Base-by-base conservation (phyloP, 768 basidiomycete species). In the Rickenella mellea region DNA sequence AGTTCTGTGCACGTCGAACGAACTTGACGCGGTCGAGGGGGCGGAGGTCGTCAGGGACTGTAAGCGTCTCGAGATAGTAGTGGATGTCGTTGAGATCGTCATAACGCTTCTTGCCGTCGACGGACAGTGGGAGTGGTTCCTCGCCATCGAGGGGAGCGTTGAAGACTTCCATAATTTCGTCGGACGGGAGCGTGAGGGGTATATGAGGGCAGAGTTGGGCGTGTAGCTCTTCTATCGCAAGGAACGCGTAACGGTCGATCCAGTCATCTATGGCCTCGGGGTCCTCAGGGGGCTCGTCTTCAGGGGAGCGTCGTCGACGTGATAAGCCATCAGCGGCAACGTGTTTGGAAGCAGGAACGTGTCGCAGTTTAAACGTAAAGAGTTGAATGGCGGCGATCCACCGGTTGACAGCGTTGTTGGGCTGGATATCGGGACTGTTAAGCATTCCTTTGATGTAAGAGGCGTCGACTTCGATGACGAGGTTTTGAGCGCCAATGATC, bases 351-450 rank as follows among this genome's bases (percentile, higher is more conserved):
- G 46, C 57, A 1, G 64, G 61, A 5, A 71, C 54, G 39, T 71
- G 70, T 0, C 54, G 42, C 1, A 70, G 46, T 2, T 47, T 48
- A 50, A 68, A 66, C 27, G 60, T 45, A 43, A 66, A 70, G 0
- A 66, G 42, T 0, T 62, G 51, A 11, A 72, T 68, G 1, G 49
- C 58, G 0, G 58, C 57, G 26, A 71, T 66, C 70, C 70, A 71
- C 6, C 62, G 38, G 31, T 70, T 71, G 2, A 68, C 57, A 0
- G 59, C 46, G 2, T 62, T 56, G 27, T 56, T 65, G 0, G 66
- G 67, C 3, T 62, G 56, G 0, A 64, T 45, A 20, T 66, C 63
- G 0, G 64, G 66, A 25, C 66, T 62, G 21, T 62, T 61, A 1
- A 69, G 40, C 65, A 68, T 69, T 0, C 60, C 60, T 28, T 58